A percentile compares a stretch with the other conserved stretches of the same genome.
Evolutionary conservation across 805 yeast species (phyloP).

Genomic region (Kuraishia hungarica): DNA sequence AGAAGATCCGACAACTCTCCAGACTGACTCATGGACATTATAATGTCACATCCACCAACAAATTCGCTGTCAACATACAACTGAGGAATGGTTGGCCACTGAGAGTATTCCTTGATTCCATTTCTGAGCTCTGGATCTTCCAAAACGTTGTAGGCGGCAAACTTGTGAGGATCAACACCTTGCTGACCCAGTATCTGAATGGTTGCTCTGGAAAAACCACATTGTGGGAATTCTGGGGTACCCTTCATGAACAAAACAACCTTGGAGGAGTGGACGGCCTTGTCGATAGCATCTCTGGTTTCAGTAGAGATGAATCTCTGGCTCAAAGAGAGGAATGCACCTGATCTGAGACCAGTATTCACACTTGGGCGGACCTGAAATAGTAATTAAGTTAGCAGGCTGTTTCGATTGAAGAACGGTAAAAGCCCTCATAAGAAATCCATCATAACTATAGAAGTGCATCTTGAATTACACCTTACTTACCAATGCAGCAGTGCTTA

Average conservation of each 20-base stretch:
- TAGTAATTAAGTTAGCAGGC: background rate
- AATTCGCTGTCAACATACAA: slow-evolving; percentile 85
- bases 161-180: slow-evolving; percentile 93
- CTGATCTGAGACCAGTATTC: background rate
- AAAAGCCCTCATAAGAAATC: too few relatives aligned
- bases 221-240: slow-evolving; percentile 94
- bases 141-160: slow-evolving; percentile 93
- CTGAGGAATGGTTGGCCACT: slow-evolving; percentile 99
- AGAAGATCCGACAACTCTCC: slow-evolving; percentile 88
- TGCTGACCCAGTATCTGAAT: slow-evolving; percentile 90
- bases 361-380: background rate
- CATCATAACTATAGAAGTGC: too few relatives aligned
- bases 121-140: slow-evolving; percentile 92
- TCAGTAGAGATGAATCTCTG: slow-evolving; percentile 60
- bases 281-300: slow-evolving; percentile 74
- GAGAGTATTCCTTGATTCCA: slow-evolving; percentile 90
- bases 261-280: slow-evolving; percentile 82
- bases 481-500: background rate
- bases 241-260: slow-evolving; percentile 98
- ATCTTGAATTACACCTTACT: too few relatives aligned
- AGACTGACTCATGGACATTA: slow-evolving; percentile 79
- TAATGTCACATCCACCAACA: slow-evolving; percentile 95
- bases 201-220: slow-evolving; percentile 95
- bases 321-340: background rate
- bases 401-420: too few relatives aligned